Percentiles rank a stretch among this genome's conserved stretches.
phyloP scores from a whole-genome alignment of 2,329 filamentous ascomycete species.

The Fusarium abutilonis region DNA sequence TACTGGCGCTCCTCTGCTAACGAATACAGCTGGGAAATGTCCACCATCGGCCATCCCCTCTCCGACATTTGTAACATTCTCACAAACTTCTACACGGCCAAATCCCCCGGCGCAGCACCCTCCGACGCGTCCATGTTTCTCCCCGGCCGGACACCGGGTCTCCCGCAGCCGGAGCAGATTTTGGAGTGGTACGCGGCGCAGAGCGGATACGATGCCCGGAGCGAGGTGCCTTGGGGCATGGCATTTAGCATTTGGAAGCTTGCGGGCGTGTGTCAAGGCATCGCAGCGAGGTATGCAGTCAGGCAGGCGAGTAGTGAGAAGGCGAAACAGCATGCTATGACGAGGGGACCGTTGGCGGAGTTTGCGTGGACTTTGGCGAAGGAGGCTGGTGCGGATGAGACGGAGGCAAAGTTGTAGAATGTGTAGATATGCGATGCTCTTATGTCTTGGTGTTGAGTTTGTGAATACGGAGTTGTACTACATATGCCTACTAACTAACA shows the following conservation, averaged over 20 bases:
- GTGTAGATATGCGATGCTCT: too few species aligned
- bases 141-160: slow-evolving; percentile 70
- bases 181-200: slow-evolving; percentile 56
- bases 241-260: slow-evolving; percentile 71
- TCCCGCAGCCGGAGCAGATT: slow-evolving; percentile 58
- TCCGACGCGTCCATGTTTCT: slow-evolving; percentile 63
- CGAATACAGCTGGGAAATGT: slow-evolving; percentile 85
- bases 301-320: slow-evolving; percentile 90
- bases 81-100: slow-evolving; percentile 54
- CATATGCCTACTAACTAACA: background rate
- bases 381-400: slow-evolving; percentile 48
- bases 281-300: slow-evolving; percentile 85
- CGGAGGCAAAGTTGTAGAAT: slow-evolving; percentile 44
- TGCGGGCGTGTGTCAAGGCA: slow-evolving; percentile 80
- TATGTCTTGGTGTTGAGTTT: background rate
- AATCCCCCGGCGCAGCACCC: slow-evolving; percentile 36
- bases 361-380: slow-evolving; percentile 80
- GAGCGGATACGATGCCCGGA: slow-evolving; percentile 75
- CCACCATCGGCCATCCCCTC: slow-evolving; percentile 94
- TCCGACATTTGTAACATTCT: slow-evolving; percentile 86
- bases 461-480: background rate
- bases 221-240: slow-evolving; percentile 68
- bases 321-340: slow-evolving; percentile 76
- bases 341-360: slow-evolving; percentile 77
- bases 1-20: slow-evolving; percentile 1